Conservation (phyloP, 148 eudicot species). For the Nepenthes mirabilis region DNA sequence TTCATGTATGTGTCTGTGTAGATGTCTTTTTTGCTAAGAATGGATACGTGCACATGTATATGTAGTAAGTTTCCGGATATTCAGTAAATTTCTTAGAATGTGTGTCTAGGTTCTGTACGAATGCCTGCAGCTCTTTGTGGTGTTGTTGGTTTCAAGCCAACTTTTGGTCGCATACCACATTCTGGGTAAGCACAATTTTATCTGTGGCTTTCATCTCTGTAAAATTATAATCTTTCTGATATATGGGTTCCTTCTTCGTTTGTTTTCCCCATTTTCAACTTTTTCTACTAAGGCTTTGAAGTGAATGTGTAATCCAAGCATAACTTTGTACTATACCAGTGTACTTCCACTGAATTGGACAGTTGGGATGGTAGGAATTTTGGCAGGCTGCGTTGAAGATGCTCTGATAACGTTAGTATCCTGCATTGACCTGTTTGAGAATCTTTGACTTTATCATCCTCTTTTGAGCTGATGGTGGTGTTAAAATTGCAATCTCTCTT, state of each 20-base stretch:
- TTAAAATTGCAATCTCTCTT: constrained; percentile 2
- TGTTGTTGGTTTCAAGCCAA: constrained; percentile 89
- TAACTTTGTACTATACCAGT: constrained; percentile 21
- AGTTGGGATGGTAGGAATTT: constrained; percentile 89
- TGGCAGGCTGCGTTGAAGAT: constrained; percentile 89
- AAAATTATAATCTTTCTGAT: neutral
- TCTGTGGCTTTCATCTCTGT: neutral
- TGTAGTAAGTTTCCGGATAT: neutral
- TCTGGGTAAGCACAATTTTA: constrained; percentile 42
- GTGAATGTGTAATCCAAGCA: neutral
- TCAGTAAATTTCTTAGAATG: neutral
- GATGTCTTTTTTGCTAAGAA: neutral
- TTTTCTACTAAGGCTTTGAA: neutral
- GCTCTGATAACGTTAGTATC: constrained; percentile 60
- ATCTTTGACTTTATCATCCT: neutral
- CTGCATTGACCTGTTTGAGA: neutral
- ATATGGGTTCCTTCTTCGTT: neutral
- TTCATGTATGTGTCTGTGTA: neutral
- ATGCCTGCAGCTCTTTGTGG: constrained; percentile 99
- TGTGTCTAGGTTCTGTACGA: constrained; percentile 65
- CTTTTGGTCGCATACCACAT: constrained; percentile 83
- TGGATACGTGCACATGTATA: neutral
- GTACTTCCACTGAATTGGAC: constrained; percentile 94
- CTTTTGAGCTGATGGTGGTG: neutral
- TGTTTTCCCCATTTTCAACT: neutral